A percentile compares a stretch with the other conserved stretches of the same genome.
Evolutionary conservation across 768 basidiomycete genomes (phyloP).

Genomic region (Hysterangium stoloniferum): DNA sequence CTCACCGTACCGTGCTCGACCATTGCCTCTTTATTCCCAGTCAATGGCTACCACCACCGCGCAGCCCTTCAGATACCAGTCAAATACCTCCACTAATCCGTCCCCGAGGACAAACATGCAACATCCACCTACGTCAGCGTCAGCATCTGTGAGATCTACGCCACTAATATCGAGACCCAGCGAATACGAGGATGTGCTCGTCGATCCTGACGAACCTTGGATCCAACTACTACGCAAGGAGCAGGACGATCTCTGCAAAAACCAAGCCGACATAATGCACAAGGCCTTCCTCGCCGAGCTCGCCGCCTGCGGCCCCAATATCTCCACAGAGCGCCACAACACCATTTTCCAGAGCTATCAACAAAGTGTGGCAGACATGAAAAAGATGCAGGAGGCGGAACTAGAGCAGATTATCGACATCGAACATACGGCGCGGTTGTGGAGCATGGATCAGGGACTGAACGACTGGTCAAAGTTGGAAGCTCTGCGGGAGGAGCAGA

Average conservation of each 20-base stretch:
- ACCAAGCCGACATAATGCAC: constrained; percentile 2
- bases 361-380: constrained; percentile 3
- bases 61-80: background rate
- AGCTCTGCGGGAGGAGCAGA: background rate
- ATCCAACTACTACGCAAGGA: constrained; percentile 1
- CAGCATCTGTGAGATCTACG: background rate
- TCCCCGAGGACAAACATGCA: background rate
- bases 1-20: too few relatives aligned
- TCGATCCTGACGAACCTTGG: constrained; percentile 8
- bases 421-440: constrained; percentile 4
- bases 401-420: constrained; percentile 6
- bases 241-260: background rate
- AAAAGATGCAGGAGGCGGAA: constrained; percentile 5
- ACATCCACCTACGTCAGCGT: background rate
- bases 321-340: background rate
- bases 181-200: background rate
- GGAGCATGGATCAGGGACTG: constrained; percentile 4
- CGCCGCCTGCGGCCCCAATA: background rate
- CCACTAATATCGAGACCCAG: background rate
- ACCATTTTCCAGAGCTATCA: background rate
- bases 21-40: too few relatives aligned
- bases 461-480: background rate
- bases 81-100: background rate
- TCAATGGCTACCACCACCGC: constrained; percentile 4
- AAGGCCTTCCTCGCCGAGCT: background rate